Percentiles rank a stretch among this genome's conserved stretches.
These are phyloP conservation scores for Maudiozyma pseudohumilis DNA, from an alignment of 805 yeast genomes.

Conservation along the genomic window DNA sequence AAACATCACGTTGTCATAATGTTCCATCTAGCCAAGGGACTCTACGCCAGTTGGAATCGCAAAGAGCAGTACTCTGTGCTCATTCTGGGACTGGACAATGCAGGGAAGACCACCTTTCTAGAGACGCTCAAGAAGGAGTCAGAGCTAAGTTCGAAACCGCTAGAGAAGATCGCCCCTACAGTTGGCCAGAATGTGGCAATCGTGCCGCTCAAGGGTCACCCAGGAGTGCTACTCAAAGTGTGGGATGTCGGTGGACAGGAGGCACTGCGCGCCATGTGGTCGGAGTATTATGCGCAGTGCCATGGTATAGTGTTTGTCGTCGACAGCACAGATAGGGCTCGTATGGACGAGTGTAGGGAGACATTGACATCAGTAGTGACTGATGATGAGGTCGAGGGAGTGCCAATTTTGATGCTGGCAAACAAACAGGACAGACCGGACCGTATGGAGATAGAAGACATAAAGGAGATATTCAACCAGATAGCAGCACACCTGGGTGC, in stretches of 20 bases:
- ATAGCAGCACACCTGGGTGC: slow-evolving; percentile 81
- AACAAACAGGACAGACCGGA: slow-evolving; percentile 81
- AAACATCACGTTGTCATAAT: slow-evolving; percentile 26
- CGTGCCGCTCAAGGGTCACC: slow-evolving; percentile 28
- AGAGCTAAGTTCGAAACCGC: slow-evolving; percentile 37
- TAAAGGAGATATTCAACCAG: slow-evolving; percentile 75
- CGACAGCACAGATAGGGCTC: slow-evolving; percentile 76
- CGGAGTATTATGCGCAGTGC: slow-evolving; percentile 70
- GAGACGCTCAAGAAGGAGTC: slow-evolving; percentile 55
- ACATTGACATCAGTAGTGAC: slow-evolving; percentile 47
- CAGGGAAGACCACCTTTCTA: slow-evolving; percentile 82
- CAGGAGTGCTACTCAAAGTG: slow-evolving; percentile 51
- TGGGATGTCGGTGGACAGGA: slow-evolving; percentile 98
- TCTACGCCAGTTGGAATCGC: slow-evolving; percentile 48
- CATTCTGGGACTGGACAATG: slow-evolving; percentile 86
- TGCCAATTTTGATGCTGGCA: slow-evolving; percentile 89
- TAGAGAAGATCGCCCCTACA: slow-evolving; percentile 73
- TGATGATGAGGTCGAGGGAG: slow-evolving; percentile 56
- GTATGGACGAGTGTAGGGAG: slow-evolving; percentile 74
- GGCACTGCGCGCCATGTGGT: slow-evolving; percentile 77
- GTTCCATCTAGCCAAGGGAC: slow-evolving; percentile 60
- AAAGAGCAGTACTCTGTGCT: slow-evolving; percentile 66
- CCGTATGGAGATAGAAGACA: slow-evolving; percentile 62
- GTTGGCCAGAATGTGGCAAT: slow-evolving; percentile 81
- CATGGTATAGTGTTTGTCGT: slow-evolving; percentile 90